Base-by-base conservation (phyloP, 306 rosid genomes). In the Trichosanthes truncata region DNA sequence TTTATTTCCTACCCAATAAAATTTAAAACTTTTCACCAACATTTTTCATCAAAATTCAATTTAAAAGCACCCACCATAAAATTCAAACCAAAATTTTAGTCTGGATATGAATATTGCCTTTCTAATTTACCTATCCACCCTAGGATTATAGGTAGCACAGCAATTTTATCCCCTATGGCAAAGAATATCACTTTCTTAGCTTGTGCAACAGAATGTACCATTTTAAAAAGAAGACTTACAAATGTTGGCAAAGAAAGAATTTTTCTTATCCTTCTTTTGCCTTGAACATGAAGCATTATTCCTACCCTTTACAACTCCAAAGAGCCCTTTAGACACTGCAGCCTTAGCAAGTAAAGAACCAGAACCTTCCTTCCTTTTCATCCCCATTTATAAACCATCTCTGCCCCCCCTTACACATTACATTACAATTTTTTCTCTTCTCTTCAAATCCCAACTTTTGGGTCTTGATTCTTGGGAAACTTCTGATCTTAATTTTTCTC, bases 341-440 rank as follows among this genome's bases (percentile, higher is more conserved):
- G 79, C 86, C 88, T 90, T 84, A 13, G 84, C 97, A 96, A 93
- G 99, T 79, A 96, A 96, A 90, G 99, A 90, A 96, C 91, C 83
- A 51, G 82, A 84, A 82, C 67, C n/a, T n/a, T n/a, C 68, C 83
- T 62, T 76, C 55, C 76, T 59, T 33, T n/a, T 8, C 80, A 59
- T 36, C 71, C 31, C 41, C 84, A 56, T 74, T 60, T 83, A 81
- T 80, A 83, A 69, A 56, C 78, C 63, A 29, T 14, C 63, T 45
- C 31, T 38, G 78, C 76, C 33, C 84, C 62, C 9, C 33, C 33
- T 68, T 68, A 51, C 81, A 79, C 35, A 68, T 71, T 81, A 49
- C 67, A 49, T 17, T 59, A 71, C 68, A 60, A 8, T 78, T 51
- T 72, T 60, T 78, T 76, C 61, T 25, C 35, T 11, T 6, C 72